Conservation (phyloP, 83 land plant genomes). For the Diphasiastrum complanatum region DNA sequence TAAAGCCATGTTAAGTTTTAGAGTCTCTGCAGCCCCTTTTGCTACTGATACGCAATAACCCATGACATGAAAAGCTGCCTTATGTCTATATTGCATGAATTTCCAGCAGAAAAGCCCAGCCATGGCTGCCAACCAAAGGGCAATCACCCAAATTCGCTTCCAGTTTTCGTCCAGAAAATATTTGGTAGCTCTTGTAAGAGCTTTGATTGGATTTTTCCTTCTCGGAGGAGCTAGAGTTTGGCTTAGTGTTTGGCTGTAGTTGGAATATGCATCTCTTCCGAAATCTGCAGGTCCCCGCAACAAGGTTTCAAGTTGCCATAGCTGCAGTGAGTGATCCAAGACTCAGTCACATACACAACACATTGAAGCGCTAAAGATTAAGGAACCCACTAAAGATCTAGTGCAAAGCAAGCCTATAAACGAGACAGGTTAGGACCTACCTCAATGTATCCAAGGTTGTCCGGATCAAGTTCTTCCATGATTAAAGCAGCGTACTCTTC, state of each 20-base stretch:
- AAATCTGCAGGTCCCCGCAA: conserved; percentile 40
- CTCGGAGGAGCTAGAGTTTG: conserved; percentile 29
- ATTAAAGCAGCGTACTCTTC: conserved; percentile 83
- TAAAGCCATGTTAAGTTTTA: conserved; percentile 97
- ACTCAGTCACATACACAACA: no score
- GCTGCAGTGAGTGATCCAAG: no score
- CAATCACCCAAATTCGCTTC: conserved; percentile 73
- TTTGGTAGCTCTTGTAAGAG: conserved; percentile 19
- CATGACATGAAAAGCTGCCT: conserved; percentile 63
- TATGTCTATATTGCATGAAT: conserved; percentile 66
- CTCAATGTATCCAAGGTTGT: conserved; percentile 84
- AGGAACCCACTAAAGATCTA: neutral
- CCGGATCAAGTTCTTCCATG: conserved; percentile 94
- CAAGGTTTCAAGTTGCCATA: conserved; percentile 83
- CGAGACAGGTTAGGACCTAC: conserved; percentile 15
- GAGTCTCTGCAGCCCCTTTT: conserved; percentile 96
- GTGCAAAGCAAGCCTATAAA: neutral
- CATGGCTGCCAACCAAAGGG: conserved; percentile 70
- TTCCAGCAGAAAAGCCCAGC: conserved; percentile 77
- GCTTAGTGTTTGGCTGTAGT: conserved; percentile 42
- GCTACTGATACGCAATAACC: conserved; percentile 80
- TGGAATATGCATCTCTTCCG: conserved; percentile 49
- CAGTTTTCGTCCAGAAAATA: conserved; percentile 56
- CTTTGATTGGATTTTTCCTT: conserved; percentile 17
- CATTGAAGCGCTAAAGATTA: neutral